Evolutionary conservation across 2,329 filamentous ascomycete species (phyloP).

Genomic region (Tolypocladium inflatum): DNA sequence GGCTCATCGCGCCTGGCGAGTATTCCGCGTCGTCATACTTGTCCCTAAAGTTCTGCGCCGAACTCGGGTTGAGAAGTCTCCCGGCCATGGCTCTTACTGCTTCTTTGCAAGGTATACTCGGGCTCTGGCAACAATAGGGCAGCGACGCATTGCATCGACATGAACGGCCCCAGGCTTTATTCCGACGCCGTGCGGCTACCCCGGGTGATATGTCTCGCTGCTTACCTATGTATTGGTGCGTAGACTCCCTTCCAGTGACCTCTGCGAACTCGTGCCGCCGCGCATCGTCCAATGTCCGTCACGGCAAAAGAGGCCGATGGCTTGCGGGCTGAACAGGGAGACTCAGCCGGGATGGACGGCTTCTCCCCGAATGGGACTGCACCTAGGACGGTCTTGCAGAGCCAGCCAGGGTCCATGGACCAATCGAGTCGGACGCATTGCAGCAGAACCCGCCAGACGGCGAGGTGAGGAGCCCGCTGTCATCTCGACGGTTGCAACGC

Average conservation of each 20-base stretch:
- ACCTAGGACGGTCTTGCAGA: neutral
- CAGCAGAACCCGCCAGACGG: neutral
- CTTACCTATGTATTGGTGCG: neutral
- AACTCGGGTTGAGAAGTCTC: constrained; percentile 7
- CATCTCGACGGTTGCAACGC: neutral
- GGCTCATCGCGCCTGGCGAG: constrained; percentile 2
- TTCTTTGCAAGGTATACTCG: neutral
- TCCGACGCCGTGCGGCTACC: neutral
- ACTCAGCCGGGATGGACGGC: neutral
- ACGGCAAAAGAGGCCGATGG: neutral
- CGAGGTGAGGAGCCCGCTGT: neutral
- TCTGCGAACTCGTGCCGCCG: neutral
- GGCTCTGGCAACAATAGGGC: neutral
- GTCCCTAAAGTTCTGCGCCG: constrained; percentile 1
- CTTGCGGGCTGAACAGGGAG: neutral
- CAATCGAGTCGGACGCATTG: neutral
- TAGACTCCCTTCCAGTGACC: neutral
- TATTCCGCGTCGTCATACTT: neutral
- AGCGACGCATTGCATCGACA: neutral
- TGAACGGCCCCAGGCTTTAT: neutral
- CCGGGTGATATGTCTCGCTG: neutral
- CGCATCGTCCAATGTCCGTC: neutral
- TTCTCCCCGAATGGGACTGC: neutral
- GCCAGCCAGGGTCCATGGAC: neutral
- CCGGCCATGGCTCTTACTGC: neutral